A percentile compares a stretch with the other conserved stretches of the same genome.
Conservation (phyloP, 139 green algal species). For the Chlorella sp. region DNA sequence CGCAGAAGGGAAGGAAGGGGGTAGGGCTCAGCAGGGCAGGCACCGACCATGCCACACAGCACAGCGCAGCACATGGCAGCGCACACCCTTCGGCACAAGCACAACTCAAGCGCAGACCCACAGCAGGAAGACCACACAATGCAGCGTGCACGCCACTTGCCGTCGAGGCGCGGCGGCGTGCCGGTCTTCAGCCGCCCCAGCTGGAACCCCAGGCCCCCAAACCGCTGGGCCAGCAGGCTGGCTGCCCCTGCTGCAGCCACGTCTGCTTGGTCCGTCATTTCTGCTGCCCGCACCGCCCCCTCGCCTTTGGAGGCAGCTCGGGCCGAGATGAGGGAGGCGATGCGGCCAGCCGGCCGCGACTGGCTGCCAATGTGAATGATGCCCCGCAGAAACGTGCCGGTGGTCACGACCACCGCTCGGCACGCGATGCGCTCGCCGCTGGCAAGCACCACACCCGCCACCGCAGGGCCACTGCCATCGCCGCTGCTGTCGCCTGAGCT, state of each 20-base stretch:
- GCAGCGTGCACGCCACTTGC: not conserved
- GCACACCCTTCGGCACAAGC: no score
- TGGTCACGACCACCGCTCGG: conserved; percentile 59
- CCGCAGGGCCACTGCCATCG: not conserved
- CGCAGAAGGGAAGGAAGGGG: not conserved
- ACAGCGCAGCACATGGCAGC: no score
- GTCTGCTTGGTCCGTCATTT: conserved; percentile 37
- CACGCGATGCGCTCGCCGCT: conserved; percentile 43
- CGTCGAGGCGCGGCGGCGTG: conserved; percentile 61
- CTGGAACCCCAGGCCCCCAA: conserved; percentile 42
- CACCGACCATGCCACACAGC: no score
- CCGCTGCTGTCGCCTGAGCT: not conserved
- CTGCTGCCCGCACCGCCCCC: conserved; percentile 8
- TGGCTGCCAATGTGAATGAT: conserved; percentile 63
- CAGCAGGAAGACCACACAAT: no score
- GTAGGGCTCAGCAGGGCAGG: not conserved
- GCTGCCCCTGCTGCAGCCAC: conserved; percentile 39
- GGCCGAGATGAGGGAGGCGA: conserved; percentile 39
- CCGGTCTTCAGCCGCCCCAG: conserved; percentile 65
- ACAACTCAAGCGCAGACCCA: no score
- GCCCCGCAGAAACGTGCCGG: conserved; percentile 62
- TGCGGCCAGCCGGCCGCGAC: conserved; percentile 44
- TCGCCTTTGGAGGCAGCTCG: not conserved
- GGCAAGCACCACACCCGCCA: conserved; percentile 44
- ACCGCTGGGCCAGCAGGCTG: conserved; percentile 40